phyloP scores from a whole-genome alignment of 345 rosid genomes.

The Gynandropsis gynandra region DNA sequence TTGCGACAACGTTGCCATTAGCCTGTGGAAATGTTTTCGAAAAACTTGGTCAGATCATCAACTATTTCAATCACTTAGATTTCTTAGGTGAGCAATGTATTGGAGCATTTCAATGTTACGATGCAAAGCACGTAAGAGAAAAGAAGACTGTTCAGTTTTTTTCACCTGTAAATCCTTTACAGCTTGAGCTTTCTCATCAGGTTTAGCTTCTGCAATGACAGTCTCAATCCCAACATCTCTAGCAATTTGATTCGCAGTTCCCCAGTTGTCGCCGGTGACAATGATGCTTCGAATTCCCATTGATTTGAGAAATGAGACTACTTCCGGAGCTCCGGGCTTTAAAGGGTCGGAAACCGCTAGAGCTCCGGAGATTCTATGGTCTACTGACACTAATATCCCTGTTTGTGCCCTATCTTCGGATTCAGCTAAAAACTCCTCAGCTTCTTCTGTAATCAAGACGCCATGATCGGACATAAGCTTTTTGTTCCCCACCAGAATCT shows the following conservation, averaged over 20 bases:
- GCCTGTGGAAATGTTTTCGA: slow-evolving; percentile 28
- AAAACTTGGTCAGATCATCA: background rate
- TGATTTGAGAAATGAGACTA: slow-evolving; percentile 52
- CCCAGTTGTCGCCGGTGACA: slow-evolving; percentile 81
- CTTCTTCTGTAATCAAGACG: slow-evolving; percentile 39
- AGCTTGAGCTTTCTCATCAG: slow-evolving; percentile 64
- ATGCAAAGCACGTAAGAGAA: background rate
- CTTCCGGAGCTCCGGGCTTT: slow-evolving; percentile 54
- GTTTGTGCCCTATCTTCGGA: slow-evolving; percentile 57
- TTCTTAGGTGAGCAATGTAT: background rate
- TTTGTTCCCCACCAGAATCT: slow-evolving; percentile 54
- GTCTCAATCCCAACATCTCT: slow-evolving; percentile 53
- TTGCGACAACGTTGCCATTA: slow-evolving; percentile 47
- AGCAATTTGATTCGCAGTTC: slow-evolving; percentile 65
- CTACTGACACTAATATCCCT: slow-evolving; percentile 52
- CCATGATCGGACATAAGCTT: slow-evolving; percentile 42
- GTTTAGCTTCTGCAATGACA: slow-evolving; percentile 61
- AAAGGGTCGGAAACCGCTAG: slow-evolving; percentile 59
- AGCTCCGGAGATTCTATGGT: slow-evolving; percentile 41
- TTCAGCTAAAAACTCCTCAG: slow-evolving; percentile 47
- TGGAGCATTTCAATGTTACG: background rate
- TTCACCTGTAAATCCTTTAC: slow-evolving; percentile 55
- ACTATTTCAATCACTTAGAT: background rate
- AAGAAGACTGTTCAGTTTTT: background rate
- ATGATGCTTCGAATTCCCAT: slow-evolving; percentile 56